Evolutionary conservation across 345 rosid species (phyloP).

Genomic region (Bruguiera parviflora): DNA sequence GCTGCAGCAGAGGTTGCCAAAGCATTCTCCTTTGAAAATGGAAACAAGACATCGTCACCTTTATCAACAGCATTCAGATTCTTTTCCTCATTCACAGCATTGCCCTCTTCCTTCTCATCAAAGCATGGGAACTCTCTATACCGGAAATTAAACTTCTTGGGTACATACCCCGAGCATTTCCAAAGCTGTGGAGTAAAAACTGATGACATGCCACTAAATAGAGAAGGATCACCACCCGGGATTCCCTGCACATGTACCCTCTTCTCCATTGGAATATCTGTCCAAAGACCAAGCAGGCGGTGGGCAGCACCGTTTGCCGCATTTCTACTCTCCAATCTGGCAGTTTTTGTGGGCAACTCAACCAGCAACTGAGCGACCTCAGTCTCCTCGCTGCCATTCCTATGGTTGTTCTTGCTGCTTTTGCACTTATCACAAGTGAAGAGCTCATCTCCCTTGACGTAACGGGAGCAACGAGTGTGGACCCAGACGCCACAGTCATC

Average conservation of each 20-base stretch:
- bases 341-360: conserved; percentile 79
- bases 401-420: conserved; percentile 36
- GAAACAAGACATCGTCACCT: conserved; percentile 80
- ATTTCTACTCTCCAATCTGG: conserved; percentile 57
- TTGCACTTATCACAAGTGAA: conserved; percentile 93
- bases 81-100: conserved; percentile 35
- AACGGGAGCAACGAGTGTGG: conserved; percentile 88
- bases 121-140: conserved; percentile 76
- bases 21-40: conserved; percentile 65
- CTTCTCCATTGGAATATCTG: conserved; percentile 74
- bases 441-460: conserved; percentile 70
- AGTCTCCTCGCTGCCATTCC: conserved; percentile 55
- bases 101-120: conserved; percentile 46
- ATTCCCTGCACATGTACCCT: conserved; percentile 87
- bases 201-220: conserved; percentile 55
- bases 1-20: conserved; percentile 37
- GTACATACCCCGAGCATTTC: conserved; percentile 84
- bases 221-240: conserved; percentile 78
- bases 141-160: conserved; percentile 75
- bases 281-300: conserved; percentile 59
- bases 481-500: conserved; percentile 99
- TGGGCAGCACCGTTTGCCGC: conserved; percentile 31
- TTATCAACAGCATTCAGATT: conserved; percentile 51
- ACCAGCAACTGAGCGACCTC: conserved; percentile 92
- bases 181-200: conserved; percentile 71